phyloP scores from a whole-genome alignment of 345 rosid genomes.

The Dipteronia dyeriana region DNA sequence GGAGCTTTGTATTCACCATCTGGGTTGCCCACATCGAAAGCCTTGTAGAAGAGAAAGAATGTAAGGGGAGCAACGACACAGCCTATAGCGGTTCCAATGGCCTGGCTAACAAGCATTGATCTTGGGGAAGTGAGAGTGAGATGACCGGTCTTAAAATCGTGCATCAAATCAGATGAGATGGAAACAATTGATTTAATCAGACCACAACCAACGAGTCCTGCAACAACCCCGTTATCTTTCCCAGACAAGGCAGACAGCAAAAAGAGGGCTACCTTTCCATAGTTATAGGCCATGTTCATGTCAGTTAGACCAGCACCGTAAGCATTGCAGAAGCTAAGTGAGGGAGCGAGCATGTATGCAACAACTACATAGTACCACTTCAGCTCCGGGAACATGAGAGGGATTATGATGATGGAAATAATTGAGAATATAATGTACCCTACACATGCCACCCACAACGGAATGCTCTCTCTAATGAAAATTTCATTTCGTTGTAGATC shows the following conservation, averaged over 20 bases:
- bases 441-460: slow-evolving; percentile 70
- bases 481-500: slow-evolving; percentile 60
- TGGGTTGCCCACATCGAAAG: slow-evolving; percentile 88
- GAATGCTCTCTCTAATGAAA: slow-evolving; percentile 73
- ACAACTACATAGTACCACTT: slow-evolving; percentile 89
- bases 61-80: slow-evolving; percentile 87
- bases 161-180: slow-evolving; percentile 91
- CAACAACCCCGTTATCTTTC: slow-evolving; percentile 69
- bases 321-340: slow-evolving; percentile 94
- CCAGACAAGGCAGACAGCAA: slow-evolving; percentile 77
- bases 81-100: slow-evolving; percentile 83
- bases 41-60: slow-evolving; percentile 84
- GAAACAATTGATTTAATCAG: slow-evolving; percentile 84
- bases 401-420: slow-evolving; percentile 68
- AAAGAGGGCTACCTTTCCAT: slow-evolving; percentile 90
- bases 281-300: slow-evolving; percentile 96
- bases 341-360: slow-evolving; percentile 86
- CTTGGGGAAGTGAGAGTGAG: slow-evolving; percentile 87
- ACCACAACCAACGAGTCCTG: slow-evolving; percentile 90
- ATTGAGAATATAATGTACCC: slow-evolving; percentile 71
- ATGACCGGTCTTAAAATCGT: slow-evolving; percentile 92
- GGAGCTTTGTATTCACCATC: slow-evolving; percentile 95
- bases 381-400: slow-evolving; percentile 81
- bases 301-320: slow-evolving; percentile 95
- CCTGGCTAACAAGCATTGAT: slow-evolving; percentile 85